Percentiles rank a stretch among this genome's conserved stretches.
These are phyloP conservation scores for Discostella pseudostelligera DNA, from an alignment of 108 stramenopile species.

Conservation along the genomic window DNA sequence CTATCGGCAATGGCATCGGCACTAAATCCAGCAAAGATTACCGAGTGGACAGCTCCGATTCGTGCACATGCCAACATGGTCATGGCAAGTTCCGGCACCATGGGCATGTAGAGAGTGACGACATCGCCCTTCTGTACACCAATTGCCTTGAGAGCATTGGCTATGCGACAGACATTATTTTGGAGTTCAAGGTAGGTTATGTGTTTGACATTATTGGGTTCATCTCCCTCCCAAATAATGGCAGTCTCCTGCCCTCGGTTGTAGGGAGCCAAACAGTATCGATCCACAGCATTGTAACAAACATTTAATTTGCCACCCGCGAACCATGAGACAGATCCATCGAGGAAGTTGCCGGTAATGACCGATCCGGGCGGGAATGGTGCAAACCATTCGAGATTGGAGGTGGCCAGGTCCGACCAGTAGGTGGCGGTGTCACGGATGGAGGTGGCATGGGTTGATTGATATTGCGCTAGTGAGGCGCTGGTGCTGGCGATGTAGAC, in stretches of 20 bases:
- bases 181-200: conserved; percentile 73
- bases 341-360: conserved; percentile 50
- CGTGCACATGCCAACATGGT: conserved; percentile 98
- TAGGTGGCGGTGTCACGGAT: conserved; percentile 56
- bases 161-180: conserved; percentile 62
- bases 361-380: conserved; percentile 49
- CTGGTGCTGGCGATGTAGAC: conserved; percentile 35
- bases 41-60: conserved; percentile 95
- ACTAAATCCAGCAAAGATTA: conserved; percentile 92
- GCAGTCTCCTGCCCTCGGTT: conserved; percentile 68
- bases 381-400: conserved; percentile 67
- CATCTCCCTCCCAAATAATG: conserved; percentile 89
- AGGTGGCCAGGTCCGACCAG: conserved; percentile 67
- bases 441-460: conserved; percentile 51
- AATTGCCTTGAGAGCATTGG: conserved; percentile 85
- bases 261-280: conserved; percentile 53
- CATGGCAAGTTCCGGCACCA: conserved; percentile 96
- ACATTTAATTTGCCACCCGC: conserved; percentile 83
- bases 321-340: conserved; percentile 79
- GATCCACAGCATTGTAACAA: conserved; percentile 86
- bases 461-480: conserved; percentile 49
- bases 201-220: conserved; percentile 44
- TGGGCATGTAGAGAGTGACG: conserved; percentile 98
- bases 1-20: conserved; percentile 79
- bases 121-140: conserved; percentile 91